Percentiles rank a stretch among this genome's conserved stretches.
Evolutionary conservation across 768 basidiomycete genomes (phyloP).

Genomic region (Floccularia luteovirens): DNA sequence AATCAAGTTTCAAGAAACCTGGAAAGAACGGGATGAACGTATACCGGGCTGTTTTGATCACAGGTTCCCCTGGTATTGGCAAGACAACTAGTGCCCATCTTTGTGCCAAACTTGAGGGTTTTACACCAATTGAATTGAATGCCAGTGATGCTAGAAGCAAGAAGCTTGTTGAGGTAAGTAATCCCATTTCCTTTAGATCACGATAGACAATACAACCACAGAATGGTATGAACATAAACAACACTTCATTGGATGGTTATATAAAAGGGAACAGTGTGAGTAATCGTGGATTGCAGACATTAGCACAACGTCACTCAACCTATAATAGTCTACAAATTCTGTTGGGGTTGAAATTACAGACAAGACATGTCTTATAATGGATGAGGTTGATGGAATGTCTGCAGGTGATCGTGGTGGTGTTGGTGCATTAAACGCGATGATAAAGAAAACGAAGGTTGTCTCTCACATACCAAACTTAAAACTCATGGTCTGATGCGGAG

Average conservation of each 20-base stretch:
- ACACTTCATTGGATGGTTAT: conserved; percentile 84
- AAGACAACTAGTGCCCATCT: conserved; percentile 97
- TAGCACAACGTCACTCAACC: not conserved
- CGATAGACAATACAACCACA: conserved; percentile 17
- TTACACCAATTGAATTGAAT: conserved; percentile 91
- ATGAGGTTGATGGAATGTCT: conserved; percentile 99
- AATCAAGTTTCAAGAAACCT: conserved; percentile 84
- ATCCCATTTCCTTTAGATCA: not conserved
- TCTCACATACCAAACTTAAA: not conserved
- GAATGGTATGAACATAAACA: conserved; percentile 88
- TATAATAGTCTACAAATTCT: conserved; percentile 42
- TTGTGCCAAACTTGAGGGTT: conserved; percentile 85
- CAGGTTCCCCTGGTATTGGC: conserved; percentile 94
- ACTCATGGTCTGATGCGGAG: too few species aligned
- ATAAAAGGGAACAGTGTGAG: conserved; percentile 50
- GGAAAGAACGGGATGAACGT: conserved; percentile 86
- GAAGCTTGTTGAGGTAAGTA: conserved; percentile 84
- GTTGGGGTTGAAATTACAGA: conserved; percentile 71
- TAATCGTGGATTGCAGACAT: not conserved
- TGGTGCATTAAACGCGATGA: conserved; percentile 84
- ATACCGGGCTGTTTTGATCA: conserved; percentile 83
- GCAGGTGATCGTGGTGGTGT: conserved; percentile 96
- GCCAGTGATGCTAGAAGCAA: conserved; percentile 95
- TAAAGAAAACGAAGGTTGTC: conserved; percentile 83
- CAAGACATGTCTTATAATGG: conserved; percentile 91